Evolutionary conservation across 768 basidiomycete species (phyloP).

Genomic region (Lactarius psammicola): DNA sequence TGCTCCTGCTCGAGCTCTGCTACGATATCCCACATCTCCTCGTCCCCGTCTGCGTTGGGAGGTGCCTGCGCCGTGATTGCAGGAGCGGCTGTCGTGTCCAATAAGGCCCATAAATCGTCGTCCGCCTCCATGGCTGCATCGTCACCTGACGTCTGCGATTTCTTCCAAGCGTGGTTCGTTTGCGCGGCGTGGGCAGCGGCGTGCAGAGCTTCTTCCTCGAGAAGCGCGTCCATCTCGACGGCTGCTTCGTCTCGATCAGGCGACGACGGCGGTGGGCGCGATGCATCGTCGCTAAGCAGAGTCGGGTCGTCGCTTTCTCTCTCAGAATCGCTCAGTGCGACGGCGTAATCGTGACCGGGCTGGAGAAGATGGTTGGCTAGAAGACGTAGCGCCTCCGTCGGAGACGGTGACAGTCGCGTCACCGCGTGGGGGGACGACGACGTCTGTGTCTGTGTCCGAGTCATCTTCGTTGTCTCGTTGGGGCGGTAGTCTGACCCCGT

Average conservation of each 20-base stretch:
- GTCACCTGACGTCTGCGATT: constrained; percentile 11
- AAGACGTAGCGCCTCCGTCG: constrained; percentile 14
- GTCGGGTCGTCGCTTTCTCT: constrained; percentile 10
- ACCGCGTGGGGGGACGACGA: constrained; percentile 45
- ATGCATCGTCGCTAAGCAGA: constrained; percentile 8
- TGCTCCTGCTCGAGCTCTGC: constrained; percentile 48
- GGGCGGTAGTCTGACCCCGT: constrained; percentile 34
- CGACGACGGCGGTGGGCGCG: constrained; percentile 24
- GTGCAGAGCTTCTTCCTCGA: constrained; percentile 24
- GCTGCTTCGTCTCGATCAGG: constrained; percentile 18
- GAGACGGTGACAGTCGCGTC: constrained; percentile 37
- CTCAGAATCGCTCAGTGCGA: constrained; percentile 17
- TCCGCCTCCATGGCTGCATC: constrained; percentile 34
- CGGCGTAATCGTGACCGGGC: constrained; percentile 5
- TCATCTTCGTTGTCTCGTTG: constrained; percentile 41
- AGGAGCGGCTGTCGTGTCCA: constrained; percentile 24
- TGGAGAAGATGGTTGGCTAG: constrained; percentile 17
- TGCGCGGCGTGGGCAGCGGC: constrained; percentile 12
- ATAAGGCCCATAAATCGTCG: constrained; percentile 41
- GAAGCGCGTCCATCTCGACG: constrained; percentile 25
- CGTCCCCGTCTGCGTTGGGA: constrained; percentile 44
- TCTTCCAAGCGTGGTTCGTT: constrained; percentile 14
- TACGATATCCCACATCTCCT: constrained; percentile 73
- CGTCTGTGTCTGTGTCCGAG: constrained; percentile 49
- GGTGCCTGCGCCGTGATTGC: constrained; percentile 12